Evolutionary conservation across 768 basidiomycete genomes (phyloP).

Genomic region (Sutorius australiensis): DNA sequence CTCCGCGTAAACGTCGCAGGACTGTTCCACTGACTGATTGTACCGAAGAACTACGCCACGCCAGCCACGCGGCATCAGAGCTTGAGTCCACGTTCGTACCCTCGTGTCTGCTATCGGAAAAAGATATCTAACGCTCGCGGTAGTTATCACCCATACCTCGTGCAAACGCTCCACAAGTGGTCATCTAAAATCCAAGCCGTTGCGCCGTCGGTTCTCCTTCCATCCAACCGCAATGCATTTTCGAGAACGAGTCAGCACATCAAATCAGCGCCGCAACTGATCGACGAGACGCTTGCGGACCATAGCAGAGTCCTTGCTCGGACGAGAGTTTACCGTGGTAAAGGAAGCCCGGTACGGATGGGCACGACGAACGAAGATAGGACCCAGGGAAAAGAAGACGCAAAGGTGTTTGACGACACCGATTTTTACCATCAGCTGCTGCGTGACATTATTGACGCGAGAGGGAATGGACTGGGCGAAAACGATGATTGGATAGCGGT

Average conservation of each 20-base stretch:
- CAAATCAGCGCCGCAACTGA: conserved; percentile 68
- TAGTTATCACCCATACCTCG: conserved; percentile 64
- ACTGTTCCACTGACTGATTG: conserved; percentile 16
- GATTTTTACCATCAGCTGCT: conserved; percentile 94
- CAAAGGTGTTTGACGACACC: conserved; percentile 76
- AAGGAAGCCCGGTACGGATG: conserved; percentile 41
- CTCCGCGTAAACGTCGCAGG: conserved; percentile 57
- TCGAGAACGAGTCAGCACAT: conserved; percentile 50
- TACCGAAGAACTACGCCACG: conserved; percentile 37
- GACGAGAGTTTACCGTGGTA: conserved; percentile 56
- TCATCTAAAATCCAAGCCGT: conserved; percentile 94
- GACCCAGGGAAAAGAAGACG: conserved; percentile 34
- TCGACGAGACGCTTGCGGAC: conserved; percentile 69
- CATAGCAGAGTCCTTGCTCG: conserved; percentile 56
- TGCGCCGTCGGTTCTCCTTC: conserved; percentile 69
- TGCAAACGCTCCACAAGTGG: conserved; percentile 89
- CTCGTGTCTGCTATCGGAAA: not conserved
- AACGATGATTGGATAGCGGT: conserved; percentile 59
- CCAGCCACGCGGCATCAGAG: conserved; percentile 38
- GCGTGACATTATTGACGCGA: conserved; percentile 83
- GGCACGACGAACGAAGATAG: conserved; percentile 31
- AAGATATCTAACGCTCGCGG: conserved; percentile 1
- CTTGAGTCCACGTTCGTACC: conserved; percentile 53
- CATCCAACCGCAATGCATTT: conserved; percentile 69
- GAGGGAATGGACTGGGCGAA: conserved; percentile 40